Base-by-base conservation (phyloP, 139 green algal genomes). In the Pycnococcus provasolii region DNA sequence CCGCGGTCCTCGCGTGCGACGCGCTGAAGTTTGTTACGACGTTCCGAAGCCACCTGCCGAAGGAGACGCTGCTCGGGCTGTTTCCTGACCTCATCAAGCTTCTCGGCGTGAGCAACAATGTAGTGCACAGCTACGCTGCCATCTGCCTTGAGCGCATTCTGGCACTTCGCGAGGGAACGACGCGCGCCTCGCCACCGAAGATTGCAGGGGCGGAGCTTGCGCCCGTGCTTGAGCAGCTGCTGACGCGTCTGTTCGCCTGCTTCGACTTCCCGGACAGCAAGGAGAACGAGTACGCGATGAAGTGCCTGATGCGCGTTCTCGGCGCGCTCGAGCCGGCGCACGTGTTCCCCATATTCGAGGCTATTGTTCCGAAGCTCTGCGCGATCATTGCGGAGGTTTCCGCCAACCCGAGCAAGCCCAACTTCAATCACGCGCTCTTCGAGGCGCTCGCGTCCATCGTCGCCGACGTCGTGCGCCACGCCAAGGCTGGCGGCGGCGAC, bases 341-440 rank as follows among this genome's bases (percentile, higher is more conserved):
- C 44, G 42, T 69, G 4, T 44, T 41, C 52, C 68, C 69, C 59
- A 74, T 90, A 39, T 73, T 77, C 4, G 83, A 86, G 2, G 82
- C 86, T 15, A 83, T 81, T 8, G 63, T 80, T 43, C 5, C 47
- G 6, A 37, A 71, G 62, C 86, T 95, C 9, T 73, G 77, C 3
- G 72, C 62, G 45, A 87, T 87, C 64, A 77, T 96, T 63, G 66
- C 89, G 59, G 79, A 83, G 44, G 86, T 95, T 55, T 94, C 85
- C 80, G 82, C 89, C 64, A 99, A 99, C 79, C 94, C 94, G 42
- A 86, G 74, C 37, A 86, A 94, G 57, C 90, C 94, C 2, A 87
- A 79, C 43, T 99, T 97, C 89, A 95, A 92, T 77, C 94, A 99
- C 81, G 97, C 92, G 74, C 79, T 98, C 40, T 99, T 99, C 69